Percentiles rank a stretch among this genome's conserved stretches.
Evolutionary conservation across 1,284 basidiomycete genomes (phyloP).

Genomic region (Rhodotorula sp.): DNA sequence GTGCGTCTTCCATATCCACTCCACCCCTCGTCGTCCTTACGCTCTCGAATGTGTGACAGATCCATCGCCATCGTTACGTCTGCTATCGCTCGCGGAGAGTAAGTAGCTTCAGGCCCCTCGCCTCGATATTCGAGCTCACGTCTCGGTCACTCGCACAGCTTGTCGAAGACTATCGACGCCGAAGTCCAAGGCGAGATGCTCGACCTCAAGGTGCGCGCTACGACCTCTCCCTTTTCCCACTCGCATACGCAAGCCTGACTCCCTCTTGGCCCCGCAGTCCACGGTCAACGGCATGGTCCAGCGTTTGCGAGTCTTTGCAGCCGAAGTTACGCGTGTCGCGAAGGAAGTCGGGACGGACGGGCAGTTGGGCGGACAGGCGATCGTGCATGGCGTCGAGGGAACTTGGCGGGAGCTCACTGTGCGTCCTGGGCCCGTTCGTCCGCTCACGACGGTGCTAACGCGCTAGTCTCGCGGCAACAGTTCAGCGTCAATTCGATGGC

Average conservation of each 20-base stretch:
- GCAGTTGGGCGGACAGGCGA: conserved; percentile 87
- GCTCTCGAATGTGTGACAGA: too few relatives aligned
- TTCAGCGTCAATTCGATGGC: conserved; percentile 67
- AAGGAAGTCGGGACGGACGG: conserved; percentile 90
- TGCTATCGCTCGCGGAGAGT: conserved; percentile 39
- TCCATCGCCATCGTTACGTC: conserved; percentile 38
- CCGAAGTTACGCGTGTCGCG: conserved; percentile 60
- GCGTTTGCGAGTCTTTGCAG: conserved; percentile 76
- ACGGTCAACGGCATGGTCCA: conserved; percentile 83
- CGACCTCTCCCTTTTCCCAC: neutral
- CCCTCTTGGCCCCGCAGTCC: conserved; percentile 48
- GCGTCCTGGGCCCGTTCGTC: neutral
- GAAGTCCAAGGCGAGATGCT: conserved; percentile 89
- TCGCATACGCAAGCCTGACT: conserved; percentile 45
- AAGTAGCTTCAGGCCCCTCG: neutral
- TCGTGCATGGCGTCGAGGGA: conserved; percentile 88
- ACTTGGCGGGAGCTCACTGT: conserved; percentile 62
- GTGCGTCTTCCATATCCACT: conserved; percentile 45
- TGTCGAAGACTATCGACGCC: conserved; percentile 60
- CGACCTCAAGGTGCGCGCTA: conserved; percentile 65
- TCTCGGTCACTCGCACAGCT: conserved; percentile 38
- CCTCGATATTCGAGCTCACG: neutral
- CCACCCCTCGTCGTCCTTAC: conserved; percentile 27
- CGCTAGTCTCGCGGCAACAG: neutral
- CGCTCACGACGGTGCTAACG: neutral